phyloP scores from a whole-genome alignment of 768 basidiomycete species.

The Candolleomyces aberdarensis region DNA sequence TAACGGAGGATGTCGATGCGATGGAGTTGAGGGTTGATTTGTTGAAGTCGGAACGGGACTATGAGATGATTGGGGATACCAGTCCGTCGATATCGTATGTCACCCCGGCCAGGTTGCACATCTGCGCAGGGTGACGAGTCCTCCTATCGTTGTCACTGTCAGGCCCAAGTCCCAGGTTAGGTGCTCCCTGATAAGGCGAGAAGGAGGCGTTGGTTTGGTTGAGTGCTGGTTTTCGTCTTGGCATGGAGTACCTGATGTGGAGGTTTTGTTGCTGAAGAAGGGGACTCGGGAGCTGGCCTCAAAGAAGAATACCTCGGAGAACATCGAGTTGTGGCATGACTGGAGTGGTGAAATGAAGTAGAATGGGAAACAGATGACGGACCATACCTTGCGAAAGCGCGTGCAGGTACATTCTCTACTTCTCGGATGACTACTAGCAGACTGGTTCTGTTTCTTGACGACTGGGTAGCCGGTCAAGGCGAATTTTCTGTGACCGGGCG shows the following conservation, averaged over 20 bases:
- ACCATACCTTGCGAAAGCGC: too few species aligned
- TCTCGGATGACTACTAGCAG: too few species aligned
- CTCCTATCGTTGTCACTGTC: conserved; percentile 93
- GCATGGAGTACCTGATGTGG: conserved; percentile 90
- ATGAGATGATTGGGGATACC: too few species aligned
- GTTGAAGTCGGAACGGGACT: conserved; percentile 27
- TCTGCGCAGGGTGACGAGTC: conserved; percentile 67
- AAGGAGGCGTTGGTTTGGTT: conserved; percentile 75
- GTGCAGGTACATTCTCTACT: too few species aligned
- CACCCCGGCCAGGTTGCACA: conserved; percentile 65
- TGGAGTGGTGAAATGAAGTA: conserved; percentile 85
- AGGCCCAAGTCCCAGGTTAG: conserved; percentile 89
- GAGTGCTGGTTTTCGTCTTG: conserved; percentile 73
- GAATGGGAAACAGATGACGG: too few species aligned
- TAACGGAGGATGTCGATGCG: conserved; percentile 85
- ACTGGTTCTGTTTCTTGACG: too few species aligned
- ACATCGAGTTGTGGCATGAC: conserved; percentile 95
- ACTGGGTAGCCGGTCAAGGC: too few species aligned
- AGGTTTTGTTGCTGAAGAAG: conserved; percentile 70
- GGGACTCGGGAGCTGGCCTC: conserved; percentile 53
- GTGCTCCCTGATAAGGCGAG: conserved; percentile 78
- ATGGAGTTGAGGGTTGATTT: conserved; percentile 94
- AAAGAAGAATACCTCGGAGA: conserved; percentile 63
- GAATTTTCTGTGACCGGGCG: too few species aligned
- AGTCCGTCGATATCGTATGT: conserved; percentile 40